phyloP scores from a whole-genome alignment of 129 eudicot genomes.

The Flaveria robusta region DNA sequence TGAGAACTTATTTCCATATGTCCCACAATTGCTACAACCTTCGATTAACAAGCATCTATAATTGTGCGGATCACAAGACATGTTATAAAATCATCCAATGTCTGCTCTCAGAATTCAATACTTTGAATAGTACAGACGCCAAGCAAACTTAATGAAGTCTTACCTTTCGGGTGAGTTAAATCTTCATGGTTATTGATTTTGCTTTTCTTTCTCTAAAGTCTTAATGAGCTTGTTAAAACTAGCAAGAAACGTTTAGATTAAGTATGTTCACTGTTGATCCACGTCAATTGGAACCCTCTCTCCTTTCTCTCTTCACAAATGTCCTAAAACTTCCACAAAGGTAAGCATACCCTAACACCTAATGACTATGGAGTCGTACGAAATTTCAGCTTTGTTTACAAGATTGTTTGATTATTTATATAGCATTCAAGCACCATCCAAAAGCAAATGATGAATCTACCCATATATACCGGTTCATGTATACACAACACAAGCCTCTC shows the following conservation, averaged over 20 bases:
- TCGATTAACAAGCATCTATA: slow-evolving; percentile 12
- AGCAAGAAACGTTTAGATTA: background rate
- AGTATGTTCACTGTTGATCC: background rate
- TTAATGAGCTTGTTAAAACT: background rate
- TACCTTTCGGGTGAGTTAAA: background rate
- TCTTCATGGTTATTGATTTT: background rate
- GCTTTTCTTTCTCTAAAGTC: background rate
- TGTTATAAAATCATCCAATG: slow-evolving; percentile 24
- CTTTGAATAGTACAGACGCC: background rate
- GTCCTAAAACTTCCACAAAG: background rate
- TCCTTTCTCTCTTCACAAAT: background rate
- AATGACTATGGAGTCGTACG: background rate
- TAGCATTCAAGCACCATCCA: background rate
- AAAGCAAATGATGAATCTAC: background rate
- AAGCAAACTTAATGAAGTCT: background rate
- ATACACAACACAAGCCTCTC: background rate
- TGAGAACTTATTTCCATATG: slow-evolving; percentile 5
- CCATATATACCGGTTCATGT: too few species aligned
- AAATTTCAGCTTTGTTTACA: background rate
- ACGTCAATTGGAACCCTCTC: background rate
- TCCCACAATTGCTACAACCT: slow-evolving; percentile 13
- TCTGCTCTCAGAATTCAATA: background rate
- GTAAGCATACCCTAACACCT: background rate
- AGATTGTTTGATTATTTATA: background rate
- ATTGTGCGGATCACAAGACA: background rate